Evolutionary conservation across 179 eudicot genomes (phyloP), one percentile per base, ranked within the genome.

Genomic region (Silene vulgaris): DNA sequence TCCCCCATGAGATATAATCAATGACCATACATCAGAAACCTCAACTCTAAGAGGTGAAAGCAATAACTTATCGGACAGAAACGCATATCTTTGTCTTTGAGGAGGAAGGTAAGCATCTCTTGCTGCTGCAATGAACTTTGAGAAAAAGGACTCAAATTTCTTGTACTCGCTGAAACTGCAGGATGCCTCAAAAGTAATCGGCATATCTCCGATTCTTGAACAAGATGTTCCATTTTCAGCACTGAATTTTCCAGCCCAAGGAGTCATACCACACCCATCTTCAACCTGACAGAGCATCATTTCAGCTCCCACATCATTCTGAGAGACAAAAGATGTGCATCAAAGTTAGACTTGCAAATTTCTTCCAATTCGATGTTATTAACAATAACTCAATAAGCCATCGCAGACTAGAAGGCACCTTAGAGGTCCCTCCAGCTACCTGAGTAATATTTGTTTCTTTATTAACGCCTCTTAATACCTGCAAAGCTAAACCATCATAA

Each of bases 31-130:
- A 80, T 78, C 88, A 82, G 88, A 76, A 79, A 78, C 87, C 70
- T 84, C 87, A 77, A 83, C 69, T 43, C 84, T 84, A 71, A 89
- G 85, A 78, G 84, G 81, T 45, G 87, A 83, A 78, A 90, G 85
- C 73, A 93, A 78, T 61, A 86, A 84, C 74, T 82, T 86, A 72
- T 93, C 88, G 71, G 86, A 77, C 71, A 90, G 69, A 76, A 87
- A 68, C 67, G 93, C 96, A 80, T 86, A 91, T 83, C 84, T 89
- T 79, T 87, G 76, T 79, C 86, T 87, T 82, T 89, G 91, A 79
- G 96, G 92, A 77, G 93, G 96, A 82, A 93, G 87, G 82, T 84
- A 88, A 64, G 76, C 72, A 67, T 86, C 90, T 86, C 89, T 86
- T 21, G 85, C 89, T 70, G 82, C 67, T 7, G 57, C 45, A 28